phyloP scores from a whole-genome alignment of 371 early-diverging fungal species.

The Circinella minor region DNA sequence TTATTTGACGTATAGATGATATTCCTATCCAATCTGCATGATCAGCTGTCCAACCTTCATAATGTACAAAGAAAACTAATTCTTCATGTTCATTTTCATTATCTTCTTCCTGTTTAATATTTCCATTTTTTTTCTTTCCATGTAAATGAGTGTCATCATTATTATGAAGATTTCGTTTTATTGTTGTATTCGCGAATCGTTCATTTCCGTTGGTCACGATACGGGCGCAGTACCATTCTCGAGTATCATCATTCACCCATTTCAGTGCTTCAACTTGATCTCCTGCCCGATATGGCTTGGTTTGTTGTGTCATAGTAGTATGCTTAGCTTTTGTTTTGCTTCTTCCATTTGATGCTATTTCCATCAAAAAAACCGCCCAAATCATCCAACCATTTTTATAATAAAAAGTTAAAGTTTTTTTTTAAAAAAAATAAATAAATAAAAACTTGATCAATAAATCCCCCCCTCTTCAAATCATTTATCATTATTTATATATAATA shows the following conservation, averaged over 20 bases:
- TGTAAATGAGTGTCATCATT: too few relatives aligned
- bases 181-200: too few relatives aligned
- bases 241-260: conserved; percentile 29
- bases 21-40: conserved; percentile 67
- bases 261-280: conserved; percentile 51
- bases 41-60: conserved; percentile 65
- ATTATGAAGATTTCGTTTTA: background rate
- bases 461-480: too few relatives aligned
- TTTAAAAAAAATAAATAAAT: too few relatives aligned
- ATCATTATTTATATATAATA: too few relatives aligned
- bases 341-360: too few relatives aligned
- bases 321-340: background rate
- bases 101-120: background rate
- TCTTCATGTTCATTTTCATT: background rate
- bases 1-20: conserved; percentile 19
- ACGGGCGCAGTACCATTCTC: conserved; percentile 50
- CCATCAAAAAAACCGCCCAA: too few relatives aligned
- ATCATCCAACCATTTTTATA: too few relatives aligned
- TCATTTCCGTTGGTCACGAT: conserved; percentile 32
- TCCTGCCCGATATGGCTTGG: conserved; percentile 33
- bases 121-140: background rate
- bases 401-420: too few relatives aligned
- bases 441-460: too few relatives aligned
- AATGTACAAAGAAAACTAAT: conserved; percentile 54
- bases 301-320: conserved; percentile 14